Conservation (phyloP, 2,329 filamentous ascomycete genomes). For the Pleochaeta shiraiana region DNA sequence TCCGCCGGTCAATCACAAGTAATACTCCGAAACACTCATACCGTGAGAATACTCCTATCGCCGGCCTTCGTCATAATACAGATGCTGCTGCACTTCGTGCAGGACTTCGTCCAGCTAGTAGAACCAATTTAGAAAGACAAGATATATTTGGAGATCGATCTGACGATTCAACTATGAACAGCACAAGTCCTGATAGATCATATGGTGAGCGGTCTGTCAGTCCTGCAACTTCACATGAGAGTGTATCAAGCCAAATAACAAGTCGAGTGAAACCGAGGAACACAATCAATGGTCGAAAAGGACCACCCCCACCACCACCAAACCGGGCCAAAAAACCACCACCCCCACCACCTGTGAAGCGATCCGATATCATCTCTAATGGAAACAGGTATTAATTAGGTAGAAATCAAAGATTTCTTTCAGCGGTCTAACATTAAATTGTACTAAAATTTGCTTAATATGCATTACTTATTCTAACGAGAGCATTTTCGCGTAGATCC, state of each 20-base stretch:
- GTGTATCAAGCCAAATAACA: slow-evolving; percentile 24
- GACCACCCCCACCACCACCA: slow-evolving; percentile 37
- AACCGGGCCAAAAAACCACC: slow-evolving; percentile 43
- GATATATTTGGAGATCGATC: slow-evolving; percentile 28
- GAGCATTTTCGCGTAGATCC: no score
- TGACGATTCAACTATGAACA: slow-evolving; percentile 28
- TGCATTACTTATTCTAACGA: no score
- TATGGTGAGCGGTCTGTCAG: slow-evolving; percentile 29
- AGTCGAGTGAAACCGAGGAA: slow-evolving; percentile 25
- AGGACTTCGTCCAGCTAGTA: slow-evolving; percentile 17
- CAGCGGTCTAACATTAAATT: no score
- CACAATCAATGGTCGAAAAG: slow-evolving; percentile 18
- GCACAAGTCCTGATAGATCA: slow-evolving; percentile 26
- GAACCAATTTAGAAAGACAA: slow-evolving; percentile 11
- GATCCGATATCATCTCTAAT: slow-evolving; percentile 22
- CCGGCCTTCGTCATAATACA: slow-evolving; percentile 27
- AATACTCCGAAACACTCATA: slow-evolving; percentile 26
- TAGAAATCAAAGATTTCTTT: no score
- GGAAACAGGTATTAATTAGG: no score
- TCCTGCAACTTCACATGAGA: slow-evolving; percentile 30
- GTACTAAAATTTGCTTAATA: no score
- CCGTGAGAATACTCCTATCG: slow-evolving; percentile 27
- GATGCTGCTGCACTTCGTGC: slow-evolving; percentile 22
- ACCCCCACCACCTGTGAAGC: slow-evolving; percentile 41
- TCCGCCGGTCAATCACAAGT: slow-evolving; percentile 36